Evolutionary conservation across 192 early-diverging fungal species (phyloP), one percentile per base, ranked within the genome.

Genomic region (Podila horticola): DNA sequence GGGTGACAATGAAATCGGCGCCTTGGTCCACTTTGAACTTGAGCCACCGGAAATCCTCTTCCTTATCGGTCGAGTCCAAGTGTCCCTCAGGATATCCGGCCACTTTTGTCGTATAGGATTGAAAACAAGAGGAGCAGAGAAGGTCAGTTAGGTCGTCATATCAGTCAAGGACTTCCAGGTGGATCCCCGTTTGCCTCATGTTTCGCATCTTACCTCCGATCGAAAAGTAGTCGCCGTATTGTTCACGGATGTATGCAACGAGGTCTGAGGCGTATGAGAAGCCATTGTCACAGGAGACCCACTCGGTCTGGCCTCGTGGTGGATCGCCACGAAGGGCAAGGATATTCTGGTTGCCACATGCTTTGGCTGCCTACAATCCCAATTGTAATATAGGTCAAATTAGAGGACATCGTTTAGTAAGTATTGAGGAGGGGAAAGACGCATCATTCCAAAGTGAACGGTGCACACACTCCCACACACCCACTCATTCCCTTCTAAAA

Each of bases 41-140:
- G 58, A 99, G 90, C 64, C 90, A 86, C 69, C 76, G 62, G 62
- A 98, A 83, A 83, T 99, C 97, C 26, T 88, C 87, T 71, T 95
- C 94, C 57, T 85, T 83, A 69, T 91, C 86, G 26, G 88, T 79
- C 67, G 91, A 92, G 64, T 96, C 94, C 30, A 90, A 83, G 85
- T 97, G 96, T 58, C 93, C 95, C 85, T 99, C 97, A n/a, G 97
- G 97, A 82, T 98, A 96, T 22, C 95, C 97, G 19, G 97, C 97
- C 58, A 99, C 97, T 45, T 45, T 45, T 12, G 41, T 45, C 41
- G 15, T 13, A 4, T 45, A 15, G 15, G 15, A 45, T 45, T 4
- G 41, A 34, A 34, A 34, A 34, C n/a, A n/a, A n/a, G n/a, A 17
- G 2, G 41, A 45, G 41, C 1, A 45, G 13, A 45, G 15, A 45